A percentile compares a stretch with the other conserved stretches of the same genome.
phyloP scores from a whole-genome alignment of 108 stramenopile genomes.

The Cylindrotheca closterium region DNA sequence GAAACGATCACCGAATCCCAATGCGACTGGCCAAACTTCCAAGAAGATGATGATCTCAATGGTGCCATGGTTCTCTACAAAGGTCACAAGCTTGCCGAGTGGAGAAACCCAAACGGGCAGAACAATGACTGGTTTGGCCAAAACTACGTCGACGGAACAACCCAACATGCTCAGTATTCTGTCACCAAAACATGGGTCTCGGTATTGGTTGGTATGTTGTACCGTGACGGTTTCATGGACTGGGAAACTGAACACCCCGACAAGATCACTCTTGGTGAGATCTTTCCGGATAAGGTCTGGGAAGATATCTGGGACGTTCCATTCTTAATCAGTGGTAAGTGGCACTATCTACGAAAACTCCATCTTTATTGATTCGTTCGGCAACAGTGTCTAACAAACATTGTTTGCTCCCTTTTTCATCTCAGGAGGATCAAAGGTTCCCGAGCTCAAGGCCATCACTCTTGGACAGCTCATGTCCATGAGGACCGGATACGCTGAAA shows the following conservation, averaged over 20 bases:
- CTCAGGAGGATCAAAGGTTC: neutral
- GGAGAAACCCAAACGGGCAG: neutral
- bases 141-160: neutral
- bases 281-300: neutral
- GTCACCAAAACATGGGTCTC: neutral
- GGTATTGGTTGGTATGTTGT: neutral
- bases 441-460: slow-evolving; percentile 1
- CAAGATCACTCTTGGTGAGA: neutral
- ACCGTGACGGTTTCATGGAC: neutral
- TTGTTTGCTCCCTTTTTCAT: no score
- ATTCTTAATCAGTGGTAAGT: neutral
- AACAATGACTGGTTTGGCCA: neutral
- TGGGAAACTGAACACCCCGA: slow-evolving; percentile 1
- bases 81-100: neutral
- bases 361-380: no score
- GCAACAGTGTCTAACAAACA: no score
- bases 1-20: neutral
- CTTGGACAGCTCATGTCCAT: neutral
- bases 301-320: neutral
- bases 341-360: no score
- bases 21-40: neutral
- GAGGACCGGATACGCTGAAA: neutral
- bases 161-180: neutral
- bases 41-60: neutral
- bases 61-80: neutral